Conservation (phyloP, 768 basidiomycete species). For the Zangia roseola region DNA sequence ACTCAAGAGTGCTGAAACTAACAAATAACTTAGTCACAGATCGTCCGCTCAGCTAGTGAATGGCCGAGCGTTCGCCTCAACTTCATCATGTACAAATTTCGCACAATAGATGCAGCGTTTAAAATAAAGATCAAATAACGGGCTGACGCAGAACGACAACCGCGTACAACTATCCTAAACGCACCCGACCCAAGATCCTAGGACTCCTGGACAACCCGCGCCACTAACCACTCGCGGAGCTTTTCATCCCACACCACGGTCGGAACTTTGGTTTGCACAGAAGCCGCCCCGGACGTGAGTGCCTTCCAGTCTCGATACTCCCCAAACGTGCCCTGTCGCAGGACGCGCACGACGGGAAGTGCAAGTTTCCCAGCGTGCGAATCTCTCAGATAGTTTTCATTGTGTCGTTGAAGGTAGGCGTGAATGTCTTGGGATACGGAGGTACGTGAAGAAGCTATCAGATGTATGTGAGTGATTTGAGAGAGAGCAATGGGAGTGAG, state of each 20-base stretch:
- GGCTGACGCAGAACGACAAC: too few species aligned
- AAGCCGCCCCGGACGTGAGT: constrained; percentile 9
- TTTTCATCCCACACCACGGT: constrained; percentile 15
- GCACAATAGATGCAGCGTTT: too few species aligned
- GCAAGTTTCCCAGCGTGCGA: constrained; percentile 5
- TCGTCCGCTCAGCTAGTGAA: too few species aligned
- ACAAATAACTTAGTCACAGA: too few species aligned
- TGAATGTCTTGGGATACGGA: constrained; percentile 8
- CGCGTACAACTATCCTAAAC: too few species aligned
- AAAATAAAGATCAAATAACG: too few species aligned
- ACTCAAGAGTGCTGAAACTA: too few species aligned
- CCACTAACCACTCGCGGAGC: constrained; percentile 14
- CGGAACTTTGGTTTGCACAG: constrained; percentile 23
- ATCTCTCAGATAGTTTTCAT: constrained; percentile 20
- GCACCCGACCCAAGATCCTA: too few species aligned
- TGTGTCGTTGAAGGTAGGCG: constrained; percentile 4
- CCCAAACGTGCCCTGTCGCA: constrained; percentile 19
- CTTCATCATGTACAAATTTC: too few species aligned
- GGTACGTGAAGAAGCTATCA: background rate
- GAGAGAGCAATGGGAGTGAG: too few species aligned
- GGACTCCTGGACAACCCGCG: constrained; percentile 16
- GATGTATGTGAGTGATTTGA: background rate
- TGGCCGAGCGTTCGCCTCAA: too few species aligned
- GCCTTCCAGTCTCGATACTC: constrained; percentile 24
- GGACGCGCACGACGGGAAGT: constrained; percentile 12